phyloP scores from a whole-genome alignment of 352 stramenopile genomes.

The Phytophthora macrochlamydospora region DNA sequence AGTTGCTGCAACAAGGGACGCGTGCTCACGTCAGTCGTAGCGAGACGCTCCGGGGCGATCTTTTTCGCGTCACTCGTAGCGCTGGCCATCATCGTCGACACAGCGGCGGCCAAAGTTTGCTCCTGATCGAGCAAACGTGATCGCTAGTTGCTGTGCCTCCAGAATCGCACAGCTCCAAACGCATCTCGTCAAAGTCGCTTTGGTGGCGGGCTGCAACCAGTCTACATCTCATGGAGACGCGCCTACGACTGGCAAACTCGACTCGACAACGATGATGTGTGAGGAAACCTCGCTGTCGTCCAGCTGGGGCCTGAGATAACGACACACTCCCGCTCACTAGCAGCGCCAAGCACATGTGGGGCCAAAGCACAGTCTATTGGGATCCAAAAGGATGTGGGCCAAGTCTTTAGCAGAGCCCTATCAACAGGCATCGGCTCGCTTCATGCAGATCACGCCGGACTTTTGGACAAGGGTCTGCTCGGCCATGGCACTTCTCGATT shows the following conservation, averaged over 20 bases:
- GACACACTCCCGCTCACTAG: not conserved
- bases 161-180: not conserved
- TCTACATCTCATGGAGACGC: constrained; percentile 11
- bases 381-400: constrained; percentile 23
- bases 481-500: constrained; percentile 17
- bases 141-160: not conserved
- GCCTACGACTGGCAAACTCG: not conserved
- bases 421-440: constrained; percentile 10
- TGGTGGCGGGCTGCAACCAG: not conserved
- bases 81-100: not conserved
- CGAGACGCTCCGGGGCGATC: not conserved
- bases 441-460: constrained; percentile 2
- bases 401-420: constrained; percentile 15
- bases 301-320: constrained; percentile 25
- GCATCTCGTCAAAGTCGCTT: not conserved
- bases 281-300: constrained; percentile 1
- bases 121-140: not conserved
- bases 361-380: not conserved
- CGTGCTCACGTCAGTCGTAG: not conserved
- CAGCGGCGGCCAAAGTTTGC: not conserved
- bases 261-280: constrained; percentile 6
- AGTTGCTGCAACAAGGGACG: no score
- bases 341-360: not conserved
- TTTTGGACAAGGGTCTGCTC: not conserved
- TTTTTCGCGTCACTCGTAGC: not conserved